A percentile compares a stretch with the other conserved stretches of the same genome.
phyloP scores from a whole-genome alignment of 2,329 filamentous ascomycete species.

The Monosporascus sp. region DNA sequence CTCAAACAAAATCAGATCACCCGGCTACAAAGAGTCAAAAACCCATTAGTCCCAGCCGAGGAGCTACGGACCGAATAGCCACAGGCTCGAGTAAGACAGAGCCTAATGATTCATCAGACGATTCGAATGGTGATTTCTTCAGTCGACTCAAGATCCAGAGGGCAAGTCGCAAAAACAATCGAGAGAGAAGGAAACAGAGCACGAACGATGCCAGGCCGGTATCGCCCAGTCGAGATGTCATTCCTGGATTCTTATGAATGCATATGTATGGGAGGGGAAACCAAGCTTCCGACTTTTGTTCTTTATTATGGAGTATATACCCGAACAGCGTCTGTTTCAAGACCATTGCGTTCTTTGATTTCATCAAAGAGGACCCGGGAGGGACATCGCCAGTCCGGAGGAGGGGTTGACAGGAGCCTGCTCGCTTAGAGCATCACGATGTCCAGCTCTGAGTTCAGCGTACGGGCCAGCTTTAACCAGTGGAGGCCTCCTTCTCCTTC shows the following conservation, averaged over 20 bases:
- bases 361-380: too few species aligned
- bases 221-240: constrained; percentile 12
- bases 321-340: too few species aligned
- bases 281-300: too few species aligned
- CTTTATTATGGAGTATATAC: too few species aligned
- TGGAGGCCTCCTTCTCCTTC: too few species aligned
- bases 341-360: too few species aligned
- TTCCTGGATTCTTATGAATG: constrained; percentile 20
- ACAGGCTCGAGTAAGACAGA: constrained; percentile 1
- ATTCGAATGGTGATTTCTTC: constrained; percentile 14
- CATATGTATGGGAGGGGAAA: too few species aligned
- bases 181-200: constrained; percentile 13
- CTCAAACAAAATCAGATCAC: neutral
- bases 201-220: constrained; percentile 7
- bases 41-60: neutral
- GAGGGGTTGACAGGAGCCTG: too few species aligned
- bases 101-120: constrained; percentile 7
- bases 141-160: constrained; percentile 16
- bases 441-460: too few species aligned
- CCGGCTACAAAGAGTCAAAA: neutral
- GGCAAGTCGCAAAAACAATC: constrained; percentile 14
- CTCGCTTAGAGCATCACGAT: too few species aligned
- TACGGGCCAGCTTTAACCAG: too few species aligned
- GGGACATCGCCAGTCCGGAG: too few species aligned
- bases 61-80: neutral